Evolutionary conservation across 106 monocot genomes (phyloP).

Genomic region (Dendrobium nobile): DNA sequence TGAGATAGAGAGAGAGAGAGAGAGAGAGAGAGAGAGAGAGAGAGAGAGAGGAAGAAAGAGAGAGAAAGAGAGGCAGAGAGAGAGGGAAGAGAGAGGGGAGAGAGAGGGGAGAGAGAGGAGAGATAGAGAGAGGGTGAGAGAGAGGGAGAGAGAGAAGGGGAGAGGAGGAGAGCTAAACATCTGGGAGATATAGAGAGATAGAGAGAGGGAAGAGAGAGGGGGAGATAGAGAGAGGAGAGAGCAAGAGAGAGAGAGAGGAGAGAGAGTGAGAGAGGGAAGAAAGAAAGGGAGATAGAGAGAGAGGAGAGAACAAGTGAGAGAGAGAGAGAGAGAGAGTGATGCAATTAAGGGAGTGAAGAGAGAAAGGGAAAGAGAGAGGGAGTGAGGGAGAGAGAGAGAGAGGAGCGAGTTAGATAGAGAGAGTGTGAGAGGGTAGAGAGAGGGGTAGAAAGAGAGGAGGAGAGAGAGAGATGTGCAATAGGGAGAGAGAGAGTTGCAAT

Average conservation of each 20-base stretch:
- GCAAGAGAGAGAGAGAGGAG: too few relatives aligned
- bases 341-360: too few relatives aligned
- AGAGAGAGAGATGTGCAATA: background rate
- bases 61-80: too few relatives aligned
- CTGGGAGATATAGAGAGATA: too few relatives aligned
- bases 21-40: background rate
- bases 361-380: background rate
- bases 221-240: accelerated
- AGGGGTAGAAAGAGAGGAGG: background rate
- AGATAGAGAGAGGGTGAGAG: too few relatives aligned
- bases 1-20: background rate
- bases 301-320: too few relatives aligned
- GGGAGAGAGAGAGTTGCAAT: background rate
- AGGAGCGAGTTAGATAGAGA: background rate
- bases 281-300: accelerated
- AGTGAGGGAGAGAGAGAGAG: background rate
- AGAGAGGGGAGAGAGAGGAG: too few relatives aligned
- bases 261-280: too few relatives aligned
- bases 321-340: background rate
- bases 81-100: too few relatives aligned
- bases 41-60: background rate
- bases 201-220: too few relatives aligned
- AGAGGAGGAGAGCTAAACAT: too few relatives aligned
- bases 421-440: background rate
- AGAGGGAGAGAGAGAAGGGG: too few relatives aligned